phyloP scores from a whole-genome alignment of 768 basidiomycete species.

The Chlorophyllum brunneum region DNA sequence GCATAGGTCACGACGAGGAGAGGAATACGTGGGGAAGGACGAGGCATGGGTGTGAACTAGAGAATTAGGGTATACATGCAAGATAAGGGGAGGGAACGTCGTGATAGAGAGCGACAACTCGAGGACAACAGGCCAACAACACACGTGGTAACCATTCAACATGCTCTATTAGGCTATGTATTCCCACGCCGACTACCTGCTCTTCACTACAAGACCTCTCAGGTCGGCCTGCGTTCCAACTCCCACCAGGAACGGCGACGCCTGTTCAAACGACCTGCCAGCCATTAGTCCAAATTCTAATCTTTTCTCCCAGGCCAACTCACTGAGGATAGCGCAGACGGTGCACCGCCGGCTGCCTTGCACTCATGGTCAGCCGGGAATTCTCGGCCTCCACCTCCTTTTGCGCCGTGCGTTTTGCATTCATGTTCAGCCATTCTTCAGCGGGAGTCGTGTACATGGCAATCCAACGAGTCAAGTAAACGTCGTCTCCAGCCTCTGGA shows the following conservation, averaged over 20 bases:
- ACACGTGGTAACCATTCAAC: conserved; percentile 1
- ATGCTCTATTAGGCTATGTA: conserved; percentile 3
- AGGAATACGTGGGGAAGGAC: conserved; percentile 19
- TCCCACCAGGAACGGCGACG: conserved; percentile 55
- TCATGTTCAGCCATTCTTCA: conserved; percentile 51
- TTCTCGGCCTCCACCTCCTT: conserved; percentile 40
- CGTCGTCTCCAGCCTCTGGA: conserved; percentile 56
- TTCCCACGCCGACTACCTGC: conserved; percentile 17
- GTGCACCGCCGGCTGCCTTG: conserved; percentile 46
- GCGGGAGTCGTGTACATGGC: conserved; percentile 49
- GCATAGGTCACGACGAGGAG: conserved; percentile 23
- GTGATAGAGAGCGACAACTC: conserved; percentile 9
- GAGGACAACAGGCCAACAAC: conserved; percentile 4
- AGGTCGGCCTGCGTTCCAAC: conserved; percentile 48
- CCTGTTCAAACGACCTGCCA: conserved; percentile 52
- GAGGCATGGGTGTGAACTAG: conserved; percentile 19
- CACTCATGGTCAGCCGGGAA: conserved; percentile 37
- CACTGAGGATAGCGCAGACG: conserved; percentile 74
- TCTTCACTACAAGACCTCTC: conserved; percentile 29
- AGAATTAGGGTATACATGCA: conserved; percentile 13
- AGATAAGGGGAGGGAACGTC: conserved; percentile 11
- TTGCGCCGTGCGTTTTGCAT: conserved; percentile 53
- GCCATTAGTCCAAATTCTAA: conserved; percentile 4
- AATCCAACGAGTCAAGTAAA: conserved; percentile 65
- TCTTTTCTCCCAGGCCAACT: conserved; percentile 25